Conservation (phyloP, 2,329 filamentous ascomycete genomes). For the Didymella pinodella region DNA sequence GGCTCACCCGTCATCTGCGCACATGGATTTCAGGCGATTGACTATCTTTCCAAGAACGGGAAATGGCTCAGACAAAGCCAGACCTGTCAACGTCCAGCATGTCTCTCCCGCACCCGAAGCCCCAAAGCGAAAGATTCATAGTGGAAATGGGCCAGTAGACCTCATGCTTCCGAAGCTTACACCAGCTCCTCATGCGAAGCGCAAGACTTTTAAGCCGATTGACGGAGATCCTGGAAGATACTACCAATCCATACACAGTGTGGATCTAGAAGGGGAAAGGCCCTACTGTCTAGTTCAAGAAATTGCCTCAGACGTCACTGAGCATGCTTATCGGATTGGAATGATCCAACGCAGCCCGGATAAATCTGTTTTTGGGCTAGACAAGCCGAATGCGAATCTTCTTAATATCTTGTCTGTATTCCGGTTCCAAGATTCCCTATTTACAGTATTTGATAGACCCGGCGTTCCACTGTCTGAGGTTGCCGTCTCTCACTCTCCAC, state of each 20-base stretch:
- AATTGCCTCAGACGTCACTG: no score
- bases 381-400: conserved; percentile 18
- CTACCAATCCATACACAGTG: conserved; percentile 22
- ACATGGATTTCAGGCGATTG: no score
- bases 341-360: conserved; percentile 1
- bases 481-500: no score
- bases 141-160: background rate
- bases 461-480: no score
- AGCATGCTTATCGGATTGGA: no score
- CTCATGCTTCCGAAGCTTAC: background rate
- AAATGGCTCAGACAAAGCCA: conserved; percentile 3
- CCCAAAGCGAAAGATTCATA: conserved; percentile 1
- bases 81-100: background rate
- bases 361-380: conserved; percentile 14
- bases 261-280: conserved; percentile 1
- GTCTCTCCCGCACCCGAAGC: background rate
- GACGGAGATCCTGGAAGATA: conserved; percentile 6
- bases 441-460: no score
- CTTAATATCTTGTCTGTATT: conserved; percentile 27
- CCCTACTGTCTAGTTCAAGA: no score
- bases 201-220: conserved; percentile 16
- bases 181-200: background rate
- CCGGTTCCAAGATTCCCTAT: no score
- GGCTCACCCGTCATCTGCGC: no score
- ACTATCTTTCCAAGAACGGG: background rate